Percentiles rank a stretch among this genome's conserved stretches.
Conservation (phyloP, 805 yeast genomes). For the Starmerella asiatica region DNA sequence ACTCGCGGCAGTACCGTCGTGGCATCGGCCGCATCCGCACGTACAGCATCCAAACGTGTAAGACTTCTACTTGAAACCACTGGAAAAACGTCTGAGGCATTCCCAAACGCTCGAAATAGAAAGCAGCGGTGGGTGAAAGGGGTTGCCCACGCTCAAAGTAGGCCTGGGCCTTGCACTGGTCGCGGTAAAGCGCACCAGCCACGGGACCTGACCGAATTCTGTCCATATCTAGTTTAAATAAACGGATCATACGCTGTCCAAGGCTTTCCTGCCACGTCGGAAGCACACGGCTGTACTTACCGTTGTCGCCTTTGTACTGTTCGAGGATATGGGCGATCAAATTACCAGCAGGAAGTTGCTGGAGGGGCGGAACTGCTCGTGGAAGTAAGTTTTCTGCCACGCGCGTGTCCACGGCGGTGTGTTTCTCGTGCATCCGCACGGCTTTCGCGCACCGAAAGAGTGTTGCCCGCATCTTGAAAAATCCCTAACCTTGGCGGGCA, state of each 20-base stretch:
- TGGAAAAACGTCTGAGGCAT: conserved; percentile 83
- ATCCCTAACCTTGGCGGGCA: too few relatives aligned
- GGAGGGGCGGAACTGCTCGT: conserved; percentile 18
- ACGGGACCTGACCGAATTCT: conserved; percentile 83
- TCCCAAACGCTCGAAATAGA: conserved; percentile 72
- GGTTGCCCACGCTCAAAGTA: conserved; percentile 23
- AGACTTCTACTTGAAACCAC: conserved; percentile 84
- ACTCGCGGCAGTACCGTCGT: conserved; percentile 69
- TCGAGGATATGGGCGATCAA: conserved; percentile 22
- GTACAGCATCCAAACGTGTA: conserved; percentile 87
- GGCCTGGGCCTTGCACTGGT: conserved; percentile 76
- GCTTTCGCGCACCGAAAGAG: too few relatives aligned
- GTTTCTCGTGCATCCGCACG: conserved; percentile 19
- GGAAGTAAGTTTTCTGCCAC: conserved; percentile 17
- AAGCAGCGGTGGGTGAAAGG: conserved; percentile 57
- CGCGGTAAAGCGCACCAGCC: conserved; percentile 79
- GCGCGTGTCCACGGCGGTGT: conserved; percentile 20
- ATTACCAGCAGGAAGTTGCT: conserved; percentile 19
- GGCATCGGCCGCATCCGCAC: conserved; percentile 97
- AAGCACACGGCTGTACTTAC: conserved; percentile 17
- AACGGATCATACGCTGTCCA: conserved; percentile 25
- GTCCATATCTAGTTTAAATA: conserved; percentile 79
- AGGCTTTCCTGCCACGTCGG: conserved; percentile 25
- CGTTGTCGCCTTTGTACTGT: conserved; percentile 23
- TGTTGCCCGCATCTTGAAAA: too few relatives aligned